phyloP scores from a whole-genome alignment of 2,329 filamentous ascomycete genomes.

The Aspergillus japonicus region DNA sequence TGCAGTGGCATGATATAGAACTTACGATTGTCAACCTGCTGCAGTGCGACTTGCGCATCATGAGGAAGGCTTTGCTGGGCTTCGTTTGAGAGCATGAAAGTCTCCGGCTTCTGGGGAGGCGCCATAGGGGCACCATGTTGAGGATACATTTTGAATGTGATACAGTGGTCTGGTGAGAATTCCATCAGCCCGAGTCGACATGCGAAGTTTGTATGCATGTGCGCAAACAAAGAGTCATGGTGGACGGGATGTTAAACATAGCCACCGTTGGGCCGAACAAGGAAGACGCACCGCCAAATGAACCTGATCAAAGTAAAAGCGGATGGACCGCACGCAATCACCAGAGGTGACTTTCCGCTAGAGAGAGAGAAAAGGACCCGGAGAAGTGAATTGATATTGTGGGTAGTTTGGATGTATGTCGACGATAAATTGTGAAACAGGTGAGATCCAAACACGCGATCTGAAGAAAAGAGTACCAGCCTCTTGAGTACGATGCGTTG shows the following conservation, averaged over 20 bases:
- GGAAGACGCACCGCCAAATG: conserved; percentile 14
- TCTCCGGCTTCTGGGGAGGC: conserved; percentile 93
- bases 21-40: conserved; percentile 97
- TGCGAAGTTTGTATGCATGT: conserved; percentile 18
- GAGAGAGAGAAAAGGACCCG: background rate
- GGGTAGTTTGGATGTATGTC: conserved; percentile 2
- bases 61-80: conserved; percentile 94
- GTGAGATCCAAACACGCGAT: conserved; percentile 22
- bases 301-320: conserved; percentile 19
- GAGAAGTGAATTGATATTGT: background rate
- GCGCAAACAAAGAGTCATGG: conserved; percentile 12
- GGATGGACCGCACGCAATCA: conserved; percentile 3
- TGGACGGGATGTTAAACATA: background rate
- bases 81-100: conserved; percentile 96
- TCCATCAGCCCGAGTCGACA: conserved; percentile 24
- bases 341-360: background rate
- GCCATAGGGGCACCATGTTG: conserved; percentile 81
- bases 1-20: background rate
- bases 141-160: conserved; percentile 63
- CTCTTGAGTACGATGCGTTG: conserved; percentile 25
- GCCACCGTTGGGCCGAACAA: conserved; percentile 4
- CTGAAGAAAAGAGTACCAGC: conserved; percentile 34
- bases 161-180: conserved; percentile 10
- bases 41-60: conserved; percentile 93
- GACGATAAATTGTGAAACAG: conserved; percentile 18